A percentile compares a stretch with the other conserved stretches of the same genome.
Conservation (phyloP, 129 eudicot species). For the Lactuca sativa region DNA sequence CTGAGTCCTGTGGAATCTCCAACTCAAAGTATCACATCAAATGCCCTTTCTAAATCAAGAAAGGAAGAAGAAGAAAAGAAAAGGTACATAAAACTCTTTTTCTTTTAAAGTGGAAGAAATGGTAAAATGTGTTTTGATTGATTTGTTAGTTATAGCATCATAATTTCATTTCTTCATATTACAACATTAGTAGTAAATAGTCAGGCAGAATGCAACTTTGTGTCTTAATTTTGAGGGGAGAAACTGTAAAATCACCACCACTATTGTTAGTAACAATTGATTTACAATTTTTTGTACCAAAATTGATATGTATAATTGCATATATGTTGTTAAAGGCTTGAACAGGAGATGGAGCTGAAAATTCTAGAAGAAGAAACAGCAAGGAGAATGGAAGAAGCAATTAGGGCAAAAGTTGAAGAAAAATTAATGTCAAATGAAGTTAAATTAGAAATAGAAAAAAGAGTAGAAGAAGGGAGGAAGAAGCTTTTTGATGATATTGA, state of each 20-base stretch:
- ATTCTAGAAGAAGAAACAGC: slow-evolving; percentile 88
- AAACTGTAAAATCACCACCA: not conserved
- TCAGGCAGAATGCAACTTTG: too few relatives aligned
- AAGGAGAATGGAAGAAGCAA: slow-evolving; percentile 87
- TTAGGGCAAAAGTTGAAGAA: slow-evolving; percentile 75
- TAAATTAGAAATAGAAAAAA: slow-evolving; percentile 62
- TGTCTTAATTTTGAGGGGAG: too few relatives aligned
- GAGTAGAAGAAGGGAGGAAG: slow-evolving; percentile 67
- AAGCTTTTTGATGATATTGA: slow-evolving; percentile 71
- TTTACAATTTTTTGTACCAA: not conserved
- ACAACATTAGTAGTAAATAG: too few relatives aligned
- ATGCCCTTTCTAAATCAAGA: slow-evolving; percentile 60
- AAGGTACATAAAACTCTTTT: slow-evolving; percentile 46
- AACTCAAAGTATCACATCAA: slow-evolving; percentile 49
- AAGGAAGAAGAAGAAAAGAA: slow-evolving; percentile 90
- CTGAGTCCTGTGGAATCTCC: slow-evolving; percentile 61
- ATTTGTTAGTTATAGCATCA: too few relatives aligned
- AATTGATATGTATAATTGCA: slow-evolving; percentile 11
- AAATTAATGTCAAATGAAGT: slow-evolving; percentile 69
- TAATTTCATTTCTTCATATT: too few relatives aligned
- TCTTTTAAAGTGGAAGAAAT: not conserved
- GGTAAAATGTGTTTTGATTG: too few relatives aligned
- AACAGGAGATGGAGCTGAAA: slow-evolving; percentile 75
- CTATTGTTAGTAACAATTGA: too few relatives aligned
- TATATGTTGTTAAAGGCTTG: slow-evolving; percentile 45